Evolutionary conservation across 1,139 yeast species (phyloP).

Genomic region (Debaryomyces nepalensis): DNA sequence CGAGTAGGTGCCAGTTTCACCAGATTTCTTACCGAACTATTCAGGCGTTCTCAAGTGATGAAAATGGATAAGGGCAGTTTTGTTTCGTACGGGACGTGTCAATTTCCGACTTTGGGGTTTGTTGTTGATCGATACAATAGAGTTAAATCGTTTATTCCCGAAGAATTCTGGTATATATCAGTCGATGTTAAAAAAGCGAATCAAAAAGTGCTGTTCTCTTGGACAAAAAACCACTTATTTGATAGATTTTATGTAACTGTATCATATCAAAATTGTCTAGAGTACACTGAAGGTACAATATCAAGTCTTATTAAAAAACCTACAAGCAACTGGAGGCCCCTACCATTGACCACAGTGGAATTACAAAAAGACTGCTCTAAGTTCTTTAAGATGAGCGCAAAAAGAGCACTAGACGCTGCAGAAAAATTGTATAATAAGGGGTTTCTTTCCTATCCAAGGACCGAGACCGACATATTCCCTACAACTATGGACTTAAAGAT

Average conservation of each 20-base stretch:
- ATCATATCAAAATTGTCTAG: conserved; percentile 69
- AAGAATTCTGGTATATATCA: conserved; percentile 78
- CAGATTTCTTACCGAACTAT: conserved; percentile 63
- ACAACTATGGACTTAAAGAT: conserved; percentile 67
- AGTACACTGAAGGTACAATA: conserved; percentile 52
- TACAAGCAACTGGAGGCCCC: conserved; percentile 77
- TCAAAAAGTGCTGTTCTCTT: conserved; percentile 48
- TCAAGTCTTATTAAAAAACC: conserved; percentile 60
- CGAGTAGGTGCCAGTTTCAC: conserved; percentile 92
- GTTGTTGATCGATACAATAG: conserved; percentile 92
- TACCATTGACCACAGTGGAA: conserved; percentile 95
- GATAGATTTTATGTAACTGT: conserved; percentile 69
- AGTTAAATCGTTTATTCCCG: conserved; percentile 71
- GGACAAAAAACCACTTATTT: conserved; percentile 75
- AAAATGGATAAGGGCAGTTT: conserved; percentile 24
- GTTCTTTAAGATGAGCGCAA: conserved; percentile 78
- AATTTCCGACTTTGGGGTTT: conserved; percentile 95
- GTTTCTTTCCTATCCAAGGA: conserved; percentile 91
- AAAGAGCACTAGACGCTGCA: conserved; percentile 79
- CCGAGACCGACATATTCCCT: conserved; percentile 93
- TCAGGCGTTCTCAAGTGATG: conserved; percentile 34
- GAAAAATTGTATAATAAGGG: conserved; percentile 87
- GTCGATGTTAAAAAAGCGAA: conserved; percentile 52
- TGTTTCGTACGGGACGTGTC: conserved; percentile 90
- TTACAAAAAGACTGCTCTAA: conserved; percentile 85